phyloP scores from a whole-genome alignment of 2,329 filamentous ascomycete genomes.

The Onygenales sp. region DNA sequence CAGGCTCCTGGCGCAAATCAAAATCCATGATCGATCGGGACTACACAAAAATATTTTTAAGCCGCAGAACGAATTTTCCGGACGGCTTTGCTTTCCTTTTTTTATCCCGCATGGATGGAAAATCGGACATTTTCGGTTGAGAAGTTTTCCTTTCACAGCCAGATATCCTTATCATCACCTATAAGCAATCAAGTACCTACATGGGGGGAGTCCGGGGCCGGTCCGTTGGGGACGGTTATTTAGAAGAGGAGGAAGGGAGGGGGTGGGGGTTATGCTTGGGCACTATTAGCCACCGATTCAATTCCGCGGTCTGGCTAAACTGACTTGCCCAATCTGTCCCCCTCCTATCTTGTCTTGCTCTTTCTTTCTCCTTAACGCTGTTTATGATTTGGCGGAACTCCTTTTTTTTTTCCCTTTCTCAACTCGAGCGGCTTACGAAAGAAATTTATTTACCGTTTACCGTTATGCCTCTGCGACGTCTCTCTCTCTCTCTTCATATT shows the following conservation, averaged over 20 bases:
- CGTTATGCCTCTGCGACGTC: background rate
- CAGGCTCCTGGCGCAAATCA: background rate
- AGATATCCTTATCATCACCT: background rate
- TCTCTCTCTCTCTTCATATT: background rate
- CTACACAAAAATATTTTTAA: background rate
- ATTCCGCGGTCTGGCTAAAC: background rate
- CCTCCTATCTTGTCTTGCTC: background rate
- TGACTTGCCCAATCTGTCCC: background rate
- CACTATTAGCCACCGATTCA: background rate
- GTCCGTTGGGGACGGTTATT: background rate
- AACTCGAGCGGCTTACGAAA: background rate
- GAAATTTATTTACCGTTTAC: background rate
- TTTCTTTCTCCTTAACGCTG: background rate
- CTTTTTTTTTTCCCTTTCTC: background rate
- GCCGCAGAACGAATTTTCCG: background rate
- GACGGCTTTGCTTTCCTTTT: background rate
- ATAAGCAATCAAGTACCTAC: background rate
- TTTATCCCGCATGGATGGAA: background rate
- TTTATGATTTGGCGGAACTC: slow-evolving; percentile 1
- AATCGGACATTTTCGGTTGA: background rate
- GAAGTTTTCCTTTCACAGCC: background rate
- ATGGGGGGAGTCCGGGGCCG: background rate
- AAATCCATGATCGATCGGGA: background rate
- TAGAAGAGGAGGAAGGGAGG: no score
- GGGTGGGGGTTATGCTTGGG: background rate